phyloP scores from a whole-genome alignment of 2,329 filamentous ascomycete genomes.

The Plectosphaerella cucumerina region DNA sequence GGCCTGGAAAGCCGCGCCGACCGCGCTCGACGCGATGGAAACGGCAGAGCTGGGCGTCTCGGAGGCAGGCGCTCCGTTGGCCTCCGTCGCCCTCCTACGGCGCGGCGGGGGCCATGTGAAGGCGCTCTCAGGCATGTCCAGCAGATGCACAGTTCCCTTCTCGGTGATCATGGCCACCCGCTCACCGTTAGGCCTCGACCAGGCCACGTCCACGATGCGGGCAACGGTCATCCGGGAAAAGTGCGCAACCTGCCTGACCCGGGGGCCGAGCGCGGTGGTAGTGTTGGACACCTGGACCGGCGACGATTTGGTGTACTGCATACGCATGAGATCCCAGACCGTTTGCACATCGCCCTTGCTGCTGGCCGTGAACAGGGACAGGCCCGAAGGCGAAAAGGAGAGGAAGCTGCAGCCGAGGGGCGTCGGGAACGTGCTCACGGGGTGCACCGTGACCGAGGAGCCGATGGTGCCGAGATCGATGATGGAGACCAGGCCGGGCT shows the following conservation, averaged over 20 bases:
- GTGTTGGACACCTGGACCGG: constrained; percentile 47
- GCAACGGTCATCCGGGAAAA: constrained; percentile 91
- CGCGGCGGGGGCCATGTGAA: constrained; percentile 83
- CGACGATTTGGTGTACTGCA: constrained; percentile 59
- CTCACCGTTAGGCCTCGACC: constrained; percentile 78
- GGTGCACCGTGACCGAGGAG: constrained; percentile 49
- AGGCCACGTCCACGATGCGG: constrained; percentile 83
- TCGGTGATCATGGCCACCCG: constrained; percentile 87
- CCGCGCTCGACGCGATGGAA: constrained; percentile 65
- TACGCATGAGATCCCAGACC: constrained; percentile 73
- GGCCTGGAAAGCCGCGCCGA: constrained; percentile 66
- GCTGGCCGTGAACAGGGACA: constrained; percentile 74
- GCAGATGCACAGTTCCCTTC: constrained; percentile 89
- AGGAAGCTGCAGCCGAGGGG: constrained; percentile 76
- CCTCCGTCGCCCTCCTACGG: constrained; percentile 39
- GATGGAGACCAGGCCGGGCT: constrained; percentile 72
- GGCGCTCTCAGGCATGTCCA: constrained; percentile 77
- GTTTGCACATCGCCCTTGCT: constrained; percentile 80
- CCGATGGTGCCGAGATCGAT: constrained; percentile 63
- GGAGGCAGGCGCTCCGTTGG: constrained; percentile 40
- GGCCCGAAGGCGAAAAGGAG: constrained; percentile 70
- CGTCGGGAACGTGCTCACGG: constrained; percentile 66
- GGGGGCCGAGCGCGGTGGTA: constrained; percentile 42
- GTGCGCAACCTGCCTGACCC: constrained; percentile 79
- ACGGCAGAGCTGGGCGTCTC: constrained; percentile 53